Evolutionary conservation across 1,284 basidiomycete species (phyloP).

Genomic region (Entoloma clypeatum): DNA sequence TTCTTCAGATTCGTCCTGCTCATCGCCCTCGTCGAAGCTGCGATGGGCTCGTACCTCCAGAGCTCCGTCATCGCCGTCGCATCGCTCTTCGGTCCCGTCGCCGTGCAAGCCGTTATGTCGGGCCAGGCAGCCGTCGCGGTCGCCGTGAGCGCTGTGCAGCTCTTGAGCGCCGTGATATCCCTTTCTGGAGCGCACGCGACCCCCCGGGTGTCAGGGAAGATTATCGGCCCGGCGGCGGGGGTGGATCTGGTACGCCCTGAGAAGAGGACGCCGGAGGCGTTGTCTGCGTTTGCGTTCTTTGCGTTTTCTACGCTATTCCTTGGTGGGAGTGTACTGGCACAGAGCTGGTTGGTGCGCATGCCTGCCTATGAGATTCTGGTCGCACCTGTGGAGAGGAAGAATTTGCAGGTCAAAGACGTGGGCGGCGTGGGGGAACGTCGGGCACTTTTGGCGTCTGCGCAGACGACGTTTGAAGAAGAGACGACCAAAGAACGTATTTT

Average conservation of each 20-base stretch:
- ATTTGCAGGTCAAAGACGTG: conserved; percentile 19
- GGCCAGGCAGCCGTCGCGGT: conserved; percentile 79
- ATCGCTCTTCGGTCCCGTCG: conserved; percentile 64
- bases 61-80: conserved; percentile 68
- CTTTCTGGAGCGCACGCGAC: conserved; percentile 44
- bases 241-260: conserved; percentile 26
- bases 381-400: conserved; percentile 39
- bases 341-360: conserved; percentile 53
- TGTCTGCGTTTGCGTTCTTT: conserved; percentile 71
- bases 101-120: conserved; percentile 67
- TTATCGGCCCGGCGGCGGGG: too few species aligned
- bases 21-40: conserved; percentile 52
- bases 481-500: conserved; percentile 44
- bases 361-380: conserved; percentile 56
- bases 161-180: conserved; percentile 58
- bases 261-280: conserved; percentile 50
- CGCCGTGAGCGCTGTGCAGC: conserved; percentile 66
- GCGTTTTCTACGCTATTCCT: conserved; percentile 65
- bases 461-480: conserved; percentile 25
- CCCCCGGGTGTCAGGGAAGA: too few species aligned
- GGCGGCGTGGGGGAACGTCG: conserved; percentile 31
- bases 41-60: conserved; percentile 65
- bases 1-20: conserved; percentile 66
- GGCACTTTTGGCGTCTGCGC: conserved; percentile 32
- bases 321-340: conserved; percentile 44